Percentiles rank a stretch among this genome's conserved stretches.
Evolutionary conservation across 805 yeast genomes (phyloP).

Genomic region (Zygosaccharomyces gambellarensis): DNA sequence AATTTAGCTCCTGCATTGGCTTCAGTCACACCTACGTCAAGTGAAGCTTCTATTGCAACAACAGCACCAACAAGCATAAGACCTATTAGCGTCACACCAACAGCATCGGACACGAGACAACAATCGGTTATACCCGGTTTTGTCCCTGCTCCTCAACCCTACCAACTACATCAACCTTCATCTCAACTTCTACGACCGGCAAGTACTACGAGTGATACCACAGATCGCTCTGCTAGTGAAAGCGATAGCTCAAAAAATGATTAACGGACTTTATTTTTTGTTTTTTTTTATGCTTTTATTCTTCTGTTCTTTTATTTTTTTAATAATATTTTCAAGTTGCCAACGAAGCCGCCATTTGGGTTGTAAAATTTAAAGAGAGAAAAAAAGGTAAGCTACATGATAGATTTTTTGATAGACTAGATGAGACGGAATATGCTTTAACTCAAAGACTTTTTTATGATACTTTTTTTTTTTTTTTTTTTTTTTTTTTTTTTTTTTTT

Average conservation of each 20-base stretch:
- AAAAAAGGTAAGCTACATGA: background rate
- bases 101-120: background rate
- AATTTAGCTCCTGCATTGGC: background rate
- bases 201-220: conserved; percentile 7
- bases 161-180: conserved; percentile 12
- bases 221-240: conserved; percentile 3
- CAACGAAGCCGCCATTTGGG: background rate
- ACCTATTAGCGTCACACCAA: background rate
- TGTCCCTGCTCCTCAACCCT: conserved; percentile 3
- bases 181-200: conserved; percentile 13
- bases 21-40: background rate
- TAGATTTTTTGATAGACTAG: background rate
- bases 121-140: background rate
- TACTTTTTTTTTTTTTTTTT: background rate
- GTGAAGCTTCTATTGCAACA: background rate
- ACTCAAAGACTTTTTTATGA: background rate
- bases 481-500: background rate
- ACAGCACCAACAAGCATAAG: background rate
- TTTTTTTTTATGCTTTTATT: background rate
- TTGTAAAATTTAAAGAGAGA: background rate
- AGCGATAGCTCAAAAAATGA: conserved; percentile 1
- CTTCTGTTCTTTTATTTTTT: background rate
- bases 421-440: background rate
- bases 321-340: background rate
- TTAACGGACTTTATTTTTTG: background rate